phyloP scores from a whole-genome alignment of 2,329 filamentous ascomycete genomes.

The Chaetomium strumarium region DNA sequence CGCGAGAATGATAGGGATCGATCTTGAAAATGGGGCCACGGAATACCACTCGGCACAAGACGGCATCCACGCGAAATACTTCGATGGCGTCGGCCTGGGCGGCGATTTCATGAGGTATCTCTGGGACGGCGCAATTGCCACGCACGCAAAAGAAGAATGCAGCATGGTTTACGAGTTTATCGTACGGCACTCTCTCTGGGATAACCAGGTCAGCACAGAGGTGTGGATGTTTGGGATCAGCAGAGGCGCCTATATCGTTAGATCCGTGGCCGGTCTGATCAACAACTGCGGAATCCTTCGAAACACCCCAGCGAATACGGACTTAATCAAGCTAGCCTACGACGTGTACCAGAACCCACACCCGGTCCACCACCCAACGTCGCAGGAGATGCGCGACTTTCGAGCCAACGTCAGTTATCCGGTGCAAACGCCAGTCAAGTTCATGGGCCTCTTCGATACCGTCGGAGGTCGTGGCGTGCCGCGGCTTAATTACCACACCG shows the following conservation, averaged over 20 bases:
- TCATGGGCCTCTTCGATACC: background rate
- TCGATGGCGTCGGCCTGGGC: background rate
- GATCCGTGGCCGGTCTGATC: slow-evolving; percentile 27
- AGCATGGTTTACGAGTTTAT: slow-evolving; percentile 9
- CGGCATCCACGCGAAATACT: background rate
- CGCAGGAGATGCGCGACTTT: background rate
- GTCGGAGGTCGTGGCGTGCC: background rate
- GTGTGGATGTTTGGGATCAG: slow-evolving; percentile 28
- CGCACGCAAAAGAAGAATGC: background rate
- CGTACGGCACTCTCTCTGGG: slow-evolving; percentile 21
- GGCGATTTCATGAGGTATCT: background rate
- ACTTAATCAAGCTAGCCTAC: background rate
- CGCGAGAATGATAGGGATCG: background rate
- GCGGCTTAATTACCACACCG: slow-evolving; percentile 16
- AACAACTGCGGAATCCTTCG: slow-evolving; percentile 28
- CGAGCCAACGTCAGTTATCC: background rate
- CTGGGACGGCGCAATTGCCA: background rate
- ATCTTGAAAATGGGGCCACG: background rate
- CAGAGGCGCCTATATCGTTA: slow-evolving; percentile 25
- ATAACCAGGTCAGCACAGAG: slow-evolving; percentile 11
- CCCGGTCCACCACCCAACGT: background rate
- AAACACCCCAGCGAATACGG: background rate
- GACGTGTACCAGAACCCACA: background rate
- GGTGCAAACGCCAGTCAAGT: background rate
- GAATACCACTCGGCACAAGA: background rate